Evolutionary conservation across 352 stramenopile species (phyloP).

Genomic region (Phytophthora syringae): DNA sequence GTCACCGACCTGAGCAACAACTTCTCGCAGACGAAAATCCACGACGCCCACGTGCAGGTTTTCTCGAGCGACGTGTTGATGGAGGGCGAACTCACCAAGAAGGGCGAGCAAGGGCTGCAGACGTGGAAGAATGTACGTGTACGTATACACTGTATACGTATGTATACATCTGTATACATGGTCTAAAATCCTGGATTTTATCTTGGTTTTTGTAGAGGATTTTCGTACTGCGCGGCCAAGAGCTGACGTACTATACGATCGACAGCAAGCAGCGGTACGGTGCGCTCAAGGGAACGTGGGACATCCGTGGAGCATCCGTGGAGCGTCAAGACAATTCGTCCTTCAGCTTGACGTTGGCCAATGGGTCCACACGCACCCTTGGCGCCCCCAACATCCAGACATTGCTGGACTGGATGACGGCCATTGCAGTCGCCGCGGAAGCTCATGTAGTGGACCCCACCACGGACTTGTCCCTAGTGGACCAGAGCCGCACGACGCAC

Average conservation of each 20-base stretch:
- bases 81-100: conserved; percentile 74
- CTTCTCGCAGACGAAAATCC: conserved; percentile 67
- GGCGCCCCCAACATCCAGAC: conserved; percentile 56
- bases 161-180: too few species aligned
- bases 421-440: conserved; percentile 56
- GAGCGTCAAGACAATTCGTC: conserved; percentile 59
- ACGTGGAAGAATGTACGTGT: conserved; percentile 67
- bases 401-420: conserved; percentile 81
- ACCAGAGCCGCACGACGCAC: conserved; percentile 74
- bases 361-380: conserved; percentile 44
- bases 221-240: conserved; percentile 72
- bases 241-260: conserved; percentile 75
- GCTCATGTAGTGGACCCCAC: conserved; percentile 49
- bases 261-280: conserved; percentile 62
- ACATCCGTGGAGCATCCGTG: conserved; percentile 50
- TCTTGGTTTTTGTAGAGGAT: conserved; percentile 47
- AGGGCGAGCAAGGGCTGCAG: conserved; percentile 63
- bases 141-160: conserved; percentile 68
- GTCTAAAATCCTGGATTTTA: too few species aligned
- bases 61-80: conserved; percentile 76
- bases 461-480: conserved; percentile 54
- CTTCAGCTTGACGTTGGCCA: conserved; percentile 39
- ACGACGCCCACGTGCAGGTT: conserved; percentile 57
- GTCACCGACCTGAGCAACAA: conserved; percentile 64
- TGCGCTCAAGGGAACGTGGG: conserved; percentile 66